Conservation (phyloP, 768 basidiomycete genomes). For the Sporobolomyces pararoseus region DNA sequence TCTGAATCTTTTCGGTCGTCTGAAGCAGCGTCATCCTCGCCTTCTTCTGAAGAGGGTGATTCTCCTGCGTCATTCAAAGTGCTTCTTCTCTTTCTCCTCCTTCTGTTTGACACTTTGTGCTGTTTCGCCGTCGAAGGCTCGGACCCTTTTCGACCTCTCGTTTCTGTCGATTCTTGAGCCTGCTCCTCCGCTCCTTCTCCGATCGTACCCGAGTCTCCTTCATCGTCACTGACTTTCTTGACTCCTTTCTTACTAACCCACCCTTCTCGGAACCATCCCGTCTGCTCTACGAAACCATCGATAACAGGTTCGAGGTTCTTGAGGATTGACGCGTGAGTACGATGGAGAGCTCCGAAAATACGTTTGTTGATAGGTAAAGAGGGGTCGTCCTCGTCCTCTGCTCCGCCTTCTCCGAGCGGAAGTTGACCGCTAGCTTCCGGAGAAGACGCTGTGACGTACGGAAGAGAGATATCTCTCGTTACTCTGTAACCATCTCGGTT, state of each 20-base stretch:
- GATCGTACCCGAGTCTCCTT: neutral
- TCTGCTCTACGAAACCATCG: neutral
- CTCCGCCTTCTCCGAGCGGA: neutral
- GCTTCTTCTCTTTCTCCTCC: neutral
- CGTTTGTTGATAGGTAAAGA: neutral
- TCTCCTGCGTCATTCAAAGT: neutral
- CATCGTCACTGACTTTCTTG: neutral
- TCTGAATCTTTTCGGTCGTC: neutral
- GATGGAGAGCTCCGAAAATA: constrained; percentile 13
- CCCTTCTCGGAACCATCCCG: neutral
- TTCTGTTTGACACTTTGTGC: neutral
- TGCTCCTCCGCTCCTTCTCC: neutral
- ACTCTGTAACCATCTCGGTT: constrained; percentile 90
- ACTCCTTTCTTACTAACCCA: neutral
- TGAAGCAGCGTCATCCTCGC: neutral
- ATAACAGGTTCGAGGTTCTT: constrained; percentile 24
- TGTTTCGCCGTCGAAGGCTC: neutral
- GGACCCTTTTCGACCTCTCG: neutral
- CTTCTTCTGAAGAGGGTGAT: neutral
- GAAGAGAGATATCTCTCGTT: constrained; percentile 77
- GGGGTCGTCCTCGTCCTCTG: constrained; percentile 17
- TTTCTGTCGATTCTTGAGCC: neutral
- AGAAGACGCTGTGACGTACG: constrained; percentile 54
- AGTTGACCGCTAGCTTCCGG: constrained; percentile 16
- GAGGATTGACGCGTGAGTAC: constrained; percentile 1